Evolutionary conservation across 805 yeast species (phyloP).

Genomic region (Teunomyces lycoperdinae): DNA sequence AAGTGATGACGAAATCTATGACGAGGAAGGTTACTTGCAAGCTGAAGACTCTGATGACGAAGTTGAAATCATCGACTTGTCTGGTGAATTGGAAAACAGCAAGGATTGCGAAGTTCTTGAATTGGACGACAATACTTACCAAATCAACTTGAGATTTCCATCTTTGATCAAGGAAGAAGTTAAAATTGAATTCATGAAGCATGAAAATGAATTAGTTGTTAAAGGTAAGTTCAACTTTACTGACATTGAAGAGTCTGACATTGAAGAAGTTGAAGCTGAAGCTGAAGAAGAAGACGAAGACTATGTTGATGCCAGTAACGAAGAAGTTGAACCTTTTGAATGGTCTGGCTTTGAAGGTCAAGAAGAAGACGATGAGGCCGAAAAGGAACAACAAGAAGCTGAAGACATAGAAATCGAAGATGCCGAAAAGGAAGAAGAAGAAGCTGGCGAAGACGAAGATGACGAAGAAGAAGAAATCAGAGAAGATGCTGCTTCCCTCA

Average conservation of each 20-base stretch:
- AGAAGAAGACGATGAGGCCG: conserved; percentile 15
- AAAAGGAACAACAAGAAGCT: conserved; percentile 6
- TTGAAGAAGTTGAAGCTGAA: conserved; percentile 19
- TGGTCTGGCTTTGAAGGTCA: conserved; percentile 10
- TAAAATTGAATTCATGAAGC: conserved; percentile 37
- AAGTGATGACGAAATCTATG: conserved; percentile 17
- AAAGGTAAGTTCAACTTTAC: conserved; percentile 37
- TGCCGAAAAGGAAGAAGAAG: conserved; percentile 10
- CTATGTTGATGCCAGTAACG: conserved; percentile 6
- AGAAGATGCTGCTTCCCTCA: conserved; percentile 39
- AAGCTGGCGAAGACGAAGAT: conserved; percentile 15
- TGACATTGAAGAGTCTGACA: conserved; percentile 21
- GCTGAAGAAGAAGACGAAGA: conserved; percentile 15
- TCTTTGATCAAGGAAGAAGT: conserved; percentile 39
- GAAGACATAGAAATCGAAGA: conserved; percentile 2
- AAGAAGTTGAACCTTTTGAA: conserved; percentile 9
- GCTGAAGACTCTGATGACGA: conserved; percentile 21
- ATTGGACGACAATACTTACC: conserved; percentile 36
- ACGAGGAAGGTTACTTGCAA: conserved; percentile 19
- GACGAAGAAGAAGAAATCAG: conserved; percentile 35
- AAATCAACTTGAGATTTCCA: conserved; percentile 41
- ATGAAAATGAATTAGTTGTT: conserved; percentile 40
- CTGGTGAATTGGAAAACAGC: conserved; percentile 40
- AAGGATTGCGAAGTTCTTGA: conserved; percentile 44
- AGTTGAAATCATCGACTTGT: conserved; percentile 36